These are phyloP conservation scores for Tetraselmis striata DNA, from an alignment of 139 green algal species.

Conservation along the genomic window DNA sequence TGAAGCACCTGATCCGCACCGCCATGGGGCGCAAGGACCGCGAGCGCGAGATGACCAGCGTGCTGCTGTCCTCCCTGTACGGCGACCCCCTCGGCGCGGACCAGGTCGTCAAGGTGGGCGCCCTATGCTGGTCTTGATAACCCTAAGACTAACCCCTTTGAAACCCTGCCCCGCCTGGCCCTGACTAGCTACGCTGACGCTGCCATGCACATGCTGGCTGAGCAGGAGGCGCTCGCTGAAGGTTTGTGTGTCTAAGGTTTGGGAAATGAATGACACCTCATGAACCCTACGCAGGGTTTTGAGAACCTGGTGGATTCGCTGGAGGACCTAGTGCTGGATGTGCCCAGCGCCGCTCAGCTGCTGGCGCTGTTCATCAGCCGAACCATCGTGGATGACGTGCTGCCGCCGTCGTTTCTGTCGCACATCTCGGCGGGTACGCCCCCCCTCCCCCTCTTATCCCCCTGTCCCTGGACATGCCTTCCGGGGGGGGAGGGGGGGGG, in stretches of 20 bases:
- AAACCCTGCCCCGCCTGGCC: too few species aligned
- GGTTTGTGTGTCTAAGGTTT: too few species aligned
- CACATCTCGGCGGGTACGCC: neutral
- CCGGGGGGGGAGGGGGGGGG: too few species aligned
- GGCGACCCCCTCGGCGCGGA: conserved; percentile 29
- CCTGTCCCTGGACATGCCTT: too few species aligned
- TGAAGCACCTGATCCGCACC: conserved; percentile 73
- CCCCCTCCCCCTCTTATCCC: neutral
- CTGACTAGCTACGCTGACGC: too few species aligned
- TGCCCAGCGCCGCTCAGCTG: conserved; percentile 61
- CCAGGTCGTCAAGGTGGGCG: neutral
- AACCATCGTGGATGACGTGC: conserved; percentile 76
- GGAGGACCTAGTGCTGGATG: conserved; percentile 76
- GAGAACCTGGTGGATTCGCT: conserved; percentile 42
- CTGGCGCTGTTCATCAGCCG: conserved; percentile 69
- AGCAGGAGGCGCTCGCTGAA: too few species aligned
- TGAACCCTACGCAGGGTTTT: conserved; percentile 45
- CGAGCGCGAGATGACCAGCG: conserved; percentile 85
- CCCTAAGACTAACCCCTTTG: conserved; percentile 6
- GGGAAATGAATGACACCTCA: neutral
- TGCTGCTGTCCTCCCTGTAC: conserved; percentile 80
- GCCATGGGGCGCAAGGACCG: conserved; percentile 79
- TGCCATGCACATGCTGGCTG: too few species aligned
- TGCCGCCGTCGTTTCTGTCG: conserved; percentile 58
- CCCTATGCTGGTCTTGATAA: conserved; percentile 13